Evolutionary conservation across 2,329 filamentous ascomycete species (phyloP).

Genomic region (Pseudogymnoascus sp.): DNA sequence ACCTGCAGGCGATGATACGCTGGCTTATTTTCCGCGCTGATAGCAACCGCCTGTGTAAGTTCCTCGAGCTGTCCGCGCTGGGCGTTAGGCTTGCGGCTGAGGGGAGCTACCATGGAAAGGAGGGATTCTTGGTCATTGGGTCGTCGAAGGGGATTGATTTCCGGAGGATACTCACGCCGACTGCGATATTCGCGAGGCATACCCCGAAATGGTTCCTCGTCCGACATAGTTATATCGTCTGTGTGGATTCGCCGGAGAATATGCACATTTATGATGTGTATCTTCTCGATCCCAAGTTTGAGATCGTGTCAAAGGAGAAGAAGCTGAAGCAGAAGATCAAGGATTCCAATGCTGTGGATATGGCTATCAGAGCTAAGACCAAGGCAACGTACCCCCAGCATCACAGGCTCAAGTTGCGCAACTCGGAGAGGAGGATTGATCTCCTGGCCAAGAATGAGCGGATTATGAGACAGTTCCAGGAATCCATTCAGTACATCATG

Average conservation of each 20-base stretch:
- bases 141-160: conserved; percentile 85
- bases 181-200: conserved; percentile 72
- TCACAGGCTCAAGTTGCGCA: conserved; percentile 80
- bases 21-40: conserved; percentile 96
- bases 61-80: conserved; percentile 87
- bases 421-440: conserved; percentile 86
- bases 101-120: conserved; percentile 95
- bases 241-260: conserved; percentile 95
- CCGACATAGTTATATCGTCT: conserved; percentile 95
- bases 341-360: conserved; percentile 52
- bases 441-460: conserved; percentile 86
- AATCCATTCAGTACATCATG: conserved; percentile 83
- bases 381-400: conserved; percentile 48
- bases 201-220: conserved; percentile 96
- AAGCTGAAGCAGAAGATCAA: conserved; percentile 51
- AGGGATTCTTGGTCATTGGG: conserved; percentile 87
- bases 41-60: conserved; percentile 91
- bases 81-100: conserved; percentile 91
- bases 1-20: conserved; percentile 86
- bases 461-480: conserved; percentile 83
- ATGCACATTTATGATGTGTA: conserved; percentile 99
- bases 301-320: conserved; percentile 64
- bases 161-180: conserved; percentile 68
- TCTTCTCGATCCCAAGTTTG: conserved; percentile 84
- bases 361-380: conserved; percentile 37